Evolutionary conservation across 2,329 filamentous ascomycete genomes (phyloP).

Genomic region (Chaetomium olivaceum): DNA sequence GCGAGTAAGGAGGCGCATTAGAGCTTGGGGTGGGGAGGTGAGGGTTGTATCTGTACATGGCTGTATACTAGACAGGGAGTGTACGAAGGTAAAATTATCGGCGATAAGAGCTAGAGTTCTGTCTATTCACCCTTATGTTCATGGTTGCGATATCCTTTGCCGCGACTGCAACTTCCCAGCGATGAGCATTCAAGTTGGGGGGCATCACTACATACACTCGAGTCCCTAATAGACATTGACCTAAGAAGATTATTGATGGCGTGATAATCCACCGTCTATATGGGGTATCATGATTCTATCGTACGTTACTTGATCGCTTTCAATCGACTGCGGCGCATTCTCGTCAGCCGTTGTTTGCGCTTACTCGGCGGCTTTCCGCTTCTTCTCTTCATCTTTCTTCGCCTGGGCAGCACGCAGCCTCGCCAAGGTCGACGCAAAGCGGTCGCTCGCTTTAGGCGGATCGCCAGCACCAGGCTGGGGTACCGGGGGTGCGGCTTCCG

Average conservation of each 20-base stretch:
- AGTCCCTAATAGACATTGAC: background rate
- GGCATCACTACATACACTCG: too few species aligned
- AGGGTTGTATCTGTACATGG: background rate
- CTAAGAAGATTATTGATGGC: background rate
- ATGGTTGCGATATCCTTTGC: too few species aligned
- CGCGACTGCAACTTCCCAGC: too few species aligned
- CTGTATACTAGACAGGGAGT: background rate
- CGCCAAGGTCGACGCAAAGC: slow-evolving; percentile 51
- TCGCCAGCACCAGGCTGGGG: background rate
- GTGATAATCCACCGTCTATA: background rate
- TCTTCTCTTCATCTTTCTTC: slow-evolving; percentile 51
- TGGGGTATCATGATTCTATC: slow-evolving; percentile 12
- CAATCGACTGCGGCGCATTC: background rate
- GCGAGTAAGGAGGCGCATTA: slow-evolving; percentile 7
- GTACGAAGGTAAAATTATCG: background rate
- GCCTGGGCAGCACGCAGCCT: slow-evolving; percentile 59
- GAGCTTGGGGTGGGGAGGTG: too few species aligned
- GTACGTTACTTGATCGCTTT: background rate
- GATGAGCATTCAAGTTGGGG: too few species aligned
- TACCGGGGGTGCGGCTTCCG: background rate
- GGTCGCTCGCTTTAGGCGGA: slow-evolving; percentile 7
- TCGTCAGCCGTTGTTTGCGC: slow-evolving; percentile 14
- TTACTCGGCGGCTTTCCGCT: slow-evolving; percentile 46
- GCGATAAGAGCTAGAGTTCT: background rate
- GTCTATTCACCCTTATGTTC: background rate